Evolutionary conservation across 2,329 filamentous ascomycete species (phyloP).

Genomic region (Xylaria sp.): DNA sequence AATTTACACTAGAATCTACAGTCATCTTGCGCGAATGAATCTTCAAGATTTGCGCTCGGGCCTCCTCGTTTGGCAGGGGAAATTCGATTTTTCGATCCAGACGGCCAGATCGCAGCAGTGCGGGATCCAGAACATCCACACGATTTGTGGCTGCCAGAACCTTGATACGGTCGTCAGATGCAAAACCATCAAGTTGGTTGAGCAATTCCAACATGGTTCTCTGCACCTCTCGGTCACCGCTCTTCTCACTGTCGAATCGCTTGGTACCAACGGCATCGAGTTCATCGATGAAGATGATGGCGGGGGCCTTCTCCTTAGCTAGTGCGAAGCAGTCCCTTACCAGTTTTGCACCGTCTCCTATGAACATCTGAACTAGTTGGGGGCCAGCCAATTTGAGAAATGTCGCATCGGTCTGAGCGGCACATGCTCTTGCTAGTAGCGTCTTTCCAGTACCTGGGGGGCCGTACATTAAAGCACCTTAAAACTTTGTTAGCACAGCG

Average conservation of each 20-base stretch:
- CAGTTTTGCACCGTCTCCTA: conserved; percentile 96
- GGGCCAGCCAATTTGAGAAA: conserved; percentile 98
- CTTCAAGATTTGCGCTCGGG: conserved; percentile 93
- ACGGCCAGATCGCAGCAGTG: conserved; percentile 89
- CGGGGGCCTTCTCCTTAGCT: conserved; percentile 97
- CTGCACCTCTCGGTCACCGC: conserved; percentile 96
- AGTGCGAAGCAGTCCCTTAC: conserved; percentile 97
- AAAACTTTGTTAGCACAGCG: conserved; percentile 33
- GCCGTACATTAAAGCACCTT: conserved; percentile 98
- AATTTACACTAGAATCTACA: conserved; percentile 92
- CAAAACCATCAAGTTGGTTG: conserved; percentile 98
- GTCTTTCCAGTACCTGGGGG: conserved; percentile 92
- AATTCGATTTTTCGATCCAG: conserved; percentile 98
- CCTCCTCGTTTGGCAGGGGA: conserved; percentile 96
- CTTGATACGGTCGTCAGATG: conserved; percentile 96
- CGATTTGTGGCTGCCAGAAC: conserved; percentile 95
- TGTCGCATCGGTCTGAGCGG: conserved; percentile 96
- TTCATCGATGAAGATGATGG: conserved; percentile 99
- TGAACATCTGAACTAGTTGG: conserved; percentile 99
- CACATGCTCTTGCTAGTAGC: conserved; percentile 92
- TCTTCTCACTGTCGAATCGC: conserved; percentile 98
- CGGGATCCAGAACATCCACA: conserved; percentile 92
- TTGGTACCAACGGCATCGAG: conserved; percentile 98
- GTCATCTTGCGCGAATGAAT: conserved; percentile 99
- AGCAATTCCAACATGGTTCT: conserved; percentile 98